Base-by-base conservation (phyloP, 2,329 filamentous ascomycete species). In the Clathrospora elynae region DNA sequence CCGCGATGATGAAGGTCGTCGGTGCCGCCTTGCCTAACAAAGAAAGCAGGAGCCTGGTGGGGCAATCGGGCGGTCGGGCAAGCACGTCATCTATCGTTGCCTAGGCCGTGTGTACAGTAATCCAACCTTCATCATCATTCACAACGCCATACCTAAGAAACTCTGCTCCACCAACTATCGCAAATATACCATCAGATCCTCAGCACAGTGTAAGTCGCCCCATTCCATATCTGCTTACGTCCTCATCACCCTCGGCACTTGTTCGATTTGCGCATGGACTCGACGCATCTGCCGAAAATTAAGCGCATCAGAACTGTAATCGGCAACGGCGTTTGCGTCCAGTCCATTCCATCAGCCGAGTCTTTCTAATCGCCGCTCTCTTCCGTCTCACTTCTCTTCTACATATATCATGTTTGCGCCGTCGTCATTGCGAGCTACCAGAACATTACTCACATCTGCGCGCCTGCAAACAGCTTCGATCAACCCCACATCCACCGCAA, bases 401-500 rank as follows among this genome's bases (percentile, higher is more conserved):
- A 58, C 57, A 57, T 65, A 70, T 66, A 64, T 51, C 57, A 73
- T 74, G 70, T 71, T 71, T 53, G 61, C 67, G 46, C 53, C 65
- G 37, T 59, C 67, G 44, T 59, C 66, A 38, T 57, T 67, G 48
- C 49, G 63, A 32, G 58, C 72, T 28, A 48, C 56, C 22, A 70
- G 70, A 70, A 72, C 71, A 53, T 51, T 75, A 59, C 72, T 75
- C 57, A 74, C 72, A 49, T 65, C 66, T 53, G 54, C 71, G 33
- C 70, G 65, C 36, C 52, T 64, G 43, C 64, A 55, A 60, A 60
- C 65, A 68, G 59, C 59, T 59, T 56, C 62, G 22, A 48, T 58
- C 40, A 51, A 57, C 40, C 53, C 59, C 38, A 62, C 59, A 43
- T 53, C 57, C 6, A 53, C 57, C 39, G 39, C 59, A 36, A 59